A percentile compares a stretch with the other conserved stretches of the same genome.
Conservation (phyloP, 805 yeast species). For the Cyberlindnera meyerae region DNA sequence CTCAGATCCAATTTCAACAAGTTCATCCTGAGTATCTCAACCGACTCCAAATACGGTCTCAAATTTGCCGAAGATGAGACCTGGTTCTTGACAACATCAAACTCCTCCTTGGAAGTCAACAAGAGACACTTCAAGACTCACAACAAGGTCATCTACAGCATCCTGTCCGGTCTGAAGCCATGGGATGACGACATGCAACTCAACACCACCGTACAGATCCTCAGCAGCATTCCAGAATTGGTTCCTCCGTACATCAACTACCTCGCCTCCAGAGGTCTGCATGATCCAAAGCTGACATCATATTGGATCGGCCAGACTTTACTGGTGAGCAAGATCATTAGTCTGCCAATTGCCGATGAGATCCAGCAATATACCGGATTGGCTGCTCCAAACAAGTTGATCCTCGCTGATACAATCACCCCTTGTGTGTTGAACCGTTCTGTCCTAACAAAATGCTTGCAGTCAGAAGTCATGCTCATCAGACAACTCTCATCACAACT, state of each 20-base stretch:
- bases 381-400: slow-evolving; percentile 29
- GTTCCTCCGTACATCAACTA: slow-evolving; percentile 64
- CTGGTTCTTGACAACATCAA: slow-evolving; percentile 39
- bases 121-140: slow-evolving; percentile 52
- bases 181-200: slow-evolving; percentile 71
- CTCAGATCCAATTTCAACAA: slow-evolving; percentile 37
- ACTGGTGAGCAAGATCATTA: slow-evolving; percentile 54
- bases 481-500: slow-evolving; percentile 63
- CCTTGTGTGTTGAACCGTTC: slow-evolving; percentile 61
- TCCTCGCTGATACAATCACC: slow-evolving; percentile 50
- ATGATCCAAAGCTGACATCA: slow-evolving; percentile 75
- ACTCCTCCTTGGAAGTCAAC: slow-evolving; percentile 38
- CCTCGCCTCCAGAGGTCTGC: slow-evolving; percentile 58
- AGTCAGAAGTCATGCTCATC: slow-evolving; percentile 44
- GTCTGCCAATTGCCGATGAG: slow-evolving; percentile 46
- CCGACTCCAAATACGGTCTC: slow-evolving; percentile 46
- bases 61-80: slow-evolving; percentile 41
- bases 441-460: slow-evolving; percentile 55
- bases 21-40: slow-evolving; percentile 45
- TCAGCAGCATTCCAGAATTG: slow-evolving; percentile 59
- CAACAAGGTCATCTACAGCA: slow-evolving; percentile 61
- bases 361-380: slow-evolving; percentile 25
- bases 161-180: slow-evolving; percentile 67
- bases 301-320: slow-evolving; percentile 79
- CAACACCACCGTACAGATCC: slow-evolving; percentile 44